Evolutionary conservation across 176 grass and related monocot genomes (phyloP).

Genomic region (Oryza longistaminata): DNA sequence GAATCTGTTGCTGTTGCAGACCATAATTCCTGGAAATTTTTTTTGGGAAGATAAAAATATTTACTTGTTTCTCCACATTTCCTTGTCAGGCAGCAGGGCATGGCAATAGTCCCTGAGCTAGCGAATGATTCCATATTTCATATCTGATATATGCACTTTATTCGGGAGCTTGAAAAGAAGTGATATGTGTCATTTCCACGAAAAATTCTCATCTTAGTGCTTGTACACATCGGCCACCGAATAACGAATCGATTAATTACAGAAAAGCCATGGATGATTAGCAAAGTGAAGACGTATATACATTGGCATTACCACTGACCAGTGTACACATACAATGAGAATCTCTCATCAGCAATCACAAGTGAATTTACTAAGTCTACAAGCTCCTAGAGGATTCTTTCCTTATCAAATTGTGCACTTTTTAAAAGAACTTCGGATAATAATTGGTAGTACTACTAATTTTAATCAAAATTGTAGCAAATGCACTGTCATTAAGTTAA

Average conservation of each 20-base stretch:
- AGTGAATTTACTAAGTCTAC: neutral
- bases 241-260: slow-evolving; percentile 3
- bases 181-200: neutral
- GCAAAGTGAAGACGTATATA: no score
- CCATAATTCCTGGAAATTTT: neutral
- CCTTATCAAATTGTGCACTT: neutral
- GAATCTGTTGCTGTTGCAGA: neutral
- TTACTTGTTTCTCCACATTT: neutral
- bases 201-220: slow-evolving; percentile 24
- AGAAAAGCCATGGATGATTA: neutral
- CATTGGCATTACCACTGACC: no score
- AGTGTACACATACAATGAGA: neutral
- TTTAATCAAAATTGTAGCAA: neutral
- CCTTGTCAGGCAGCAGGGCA: neutral
- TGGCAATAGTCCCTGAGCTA: neutral
- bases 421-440: neutral
- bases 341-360: neutral
- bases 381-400: neutral
- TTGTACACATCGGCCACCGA: slow-evolving; percentile 36
- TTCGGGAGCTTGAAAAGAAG: slow-evolving; percentile 9
- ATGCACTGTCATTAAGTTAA: neutral
- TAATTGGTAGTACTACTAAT: no score
- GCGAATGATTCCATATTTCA: neutral
- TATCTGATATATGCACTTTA: neutral
- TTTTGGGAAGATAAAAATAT: neutral